phyloP scores from a whole-genome alignment of 495 filamentous ascomycete species.

The Lasiosphaeria ovina region DNA sequence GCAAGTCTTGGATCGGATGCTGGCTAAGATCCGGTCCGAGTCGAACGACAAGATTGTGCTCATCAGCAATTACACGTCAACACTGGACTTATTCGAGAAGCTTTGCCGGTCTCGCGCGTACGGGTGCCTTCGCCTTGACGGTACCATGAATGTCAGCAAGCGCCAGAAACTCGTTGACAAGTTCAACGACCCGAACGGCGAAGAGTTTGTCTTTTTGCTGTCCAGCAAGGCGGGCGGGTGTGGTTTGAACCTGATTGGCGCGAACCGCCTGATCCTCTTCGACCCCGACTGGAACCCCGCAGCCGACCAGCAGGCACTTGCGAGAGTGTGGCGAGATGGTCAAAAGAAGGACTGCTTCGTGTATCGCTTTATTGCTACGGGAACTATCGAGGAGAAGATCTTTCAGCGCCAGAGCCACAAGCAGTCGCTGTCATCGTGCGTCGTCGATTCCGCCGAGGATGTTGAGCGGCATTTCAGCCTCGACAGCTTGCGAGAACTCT shows the following conservation, averaged over 20 bases:
- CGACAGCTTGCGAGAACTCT: conserved; percentile 84
- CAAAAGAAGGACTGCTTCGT: conserved; percentile 99
- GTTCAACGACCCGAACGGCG: conserved; percentile 92
- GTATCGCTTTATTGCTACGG: conserved; percentile 96
- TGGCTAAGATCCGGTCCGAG: conserved; percentile 90
- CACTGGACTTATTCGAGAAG: conserved; percentile 89
- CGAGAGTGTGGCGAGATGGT: conserved; percentile 96
- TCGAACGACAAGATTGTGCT: conserved; percentile 99
- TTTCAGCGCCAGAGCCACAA: conserved; percentile 99
- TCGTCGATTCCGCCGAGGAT: conserved; percentile 96
- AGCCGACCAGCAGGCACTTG: conserved; percentile 94
- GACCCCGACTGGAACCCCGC: conserved; percentile 99
- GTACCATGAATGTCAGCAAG: conserved; percentile 96
- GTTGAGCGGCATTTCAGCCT: conserved; percentile 95
- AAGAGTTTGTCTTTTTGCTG: conserved; percentile 93
- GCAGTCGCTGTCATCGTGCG: conserved; percentile 91
- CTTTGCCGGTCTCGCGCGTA: conserved; percentile 85
- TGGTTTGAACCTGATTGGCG: conserved; percentile 94
- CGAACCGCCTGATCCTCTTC: conserved; percentile 94
- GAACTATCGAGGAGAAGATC: conserved; percentile 99
- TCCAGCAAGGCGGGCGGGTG: conserved; percentile 95
- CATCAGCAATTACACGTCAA: conserved; percentile 97
- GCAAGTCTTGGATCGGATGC: conserved; percentile 97
- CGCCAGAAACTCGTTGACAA: conserved; percentile 95
- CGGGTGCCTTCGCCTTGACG: conserved; percentile 85